Evolutionary conservation across 805 yeast genomes (phyloP), one percentile per base, ranked within the genome.

Genomic region (Tetrapisispora fleetii): DNA sequence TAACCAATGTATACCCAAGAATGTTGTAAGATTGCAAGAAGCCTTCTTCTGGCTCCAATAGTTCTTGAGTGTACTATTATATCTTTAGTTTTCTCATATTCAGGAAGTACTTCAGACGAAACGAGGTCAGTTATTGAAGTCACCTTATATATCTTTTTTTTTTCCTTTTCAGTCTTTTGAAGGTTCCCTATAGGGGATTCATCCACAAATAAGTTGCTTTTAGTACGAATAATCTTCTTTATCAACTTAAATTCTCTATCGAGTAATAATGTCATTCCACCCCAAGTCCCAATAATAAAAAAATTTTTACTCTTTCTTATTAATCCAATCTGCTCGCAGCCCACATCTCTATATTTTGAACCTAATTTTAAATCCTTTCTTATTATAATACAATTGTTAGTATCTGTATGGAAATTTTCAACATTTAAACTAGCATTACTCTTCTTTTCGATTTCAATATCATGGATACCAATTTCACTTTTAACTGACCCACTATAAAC

Each of bases 1-100:
- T 60, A 64, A 6, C 67, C 68, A 24, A 64, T 51, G n/a, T 60
- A 47, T 43, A 60, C 55, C 69, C 69, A 65, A 9, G 53, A 44
- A 4, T 50, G 45, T 2, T 36, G 22, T 7, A 50, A 30, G 38
- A 58, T 54, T n/a, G 48, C 42, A 2, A 27, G 33, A 2, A 54
- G 19, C 30, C 67, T 49, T 37, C 65, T 55, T 22, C 41, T 40
- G 33, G 53, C 49, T 16, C 63, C 58, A 7, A 10, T 18, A 11
- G 4, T 22, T 16, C 9, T 13, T 5, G 14, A 6, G 3, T 24
- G 27, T 8, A 7, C n/a, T n/a, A 27, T 16, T 6, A 17, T 2
- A 7, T 17, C 16, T 4, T 16, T 27, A n/a, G 5, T 24, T 14
- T 5, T 3, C 4, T 3, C 30, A 40, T 16, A 2, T 27, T n/a